These are phyloP conservation scores for Dendrobium huoshanense DNA, from an alignment of 106 monocot genomes.

Conservation along the genomic window DNA sequence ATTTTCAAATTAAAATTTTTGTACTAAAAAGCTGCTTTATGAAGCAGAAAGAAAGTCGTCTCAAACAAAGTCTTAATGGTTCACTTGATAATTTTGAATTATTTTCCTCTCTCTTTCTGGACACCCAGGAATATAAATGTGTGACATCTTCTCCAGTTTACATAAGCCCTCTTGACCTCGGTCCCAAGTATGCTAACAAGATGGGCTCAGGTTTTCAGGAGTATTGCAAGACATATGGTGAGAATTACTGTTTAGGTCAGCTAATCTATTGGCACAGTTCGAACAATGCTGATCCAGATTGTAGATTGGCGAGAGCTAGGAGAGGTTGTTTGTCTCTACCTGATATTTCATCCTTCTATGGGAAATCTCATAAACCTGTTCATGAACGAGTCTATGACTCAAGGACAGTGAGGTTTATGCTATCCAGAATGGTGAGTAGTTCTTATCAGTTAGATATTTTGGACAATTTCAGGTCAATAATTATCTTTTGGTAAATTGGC, in stretches of 20 bases:
- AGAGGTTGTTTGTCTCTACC: conserved; percentile 81
- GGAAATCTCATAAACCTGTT: conserved; percentile 50
- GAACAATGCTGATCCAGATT: conserved; percentile 78
- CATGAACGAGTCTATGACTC: conserved; percentile 62
- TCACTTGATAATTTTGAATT: background rate
- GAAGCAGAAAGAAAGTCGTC: no score
- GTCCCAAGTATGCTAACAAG: conserved; percentile 82
- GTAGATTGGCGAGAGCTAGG: conserved; percentile 50
- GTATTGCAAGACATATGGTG: conserved; percentile 81
- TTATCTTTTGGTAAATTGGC: background rate
- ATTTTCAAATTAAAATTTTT: no score
- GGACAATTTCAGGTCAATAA: background rate
- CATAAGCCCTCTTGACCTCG: conserved; percentile 92
- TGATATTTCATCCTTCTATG: conserved; percentile 75
- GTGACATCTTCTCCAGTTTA: conserved; percentile 79
- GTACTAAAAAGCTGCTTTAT: no score
- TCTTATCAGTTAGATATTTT: background rate
- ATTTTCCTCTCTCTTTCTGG: background rate
- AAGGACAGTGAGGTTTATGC: conserved; percentile 72
- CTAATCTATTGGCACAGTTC: conserved; percentile 90
- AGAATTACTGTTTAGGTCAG: conserved; percentile 91
- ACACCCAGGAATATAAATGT: conserved; percentile 59
- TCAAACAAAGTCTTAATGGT: no score
- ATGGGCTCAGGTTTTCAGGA: conserved; percentile 82
- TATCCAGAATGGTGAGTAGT: conserved; percentile 77